Percentiles rank a stretch among this genome's conserved stretches.
Evolutionary conservation across 2,329 filamentous ascomycete species (phyloP).

Genomic region (Trichophyton benhamiae): DNA sequence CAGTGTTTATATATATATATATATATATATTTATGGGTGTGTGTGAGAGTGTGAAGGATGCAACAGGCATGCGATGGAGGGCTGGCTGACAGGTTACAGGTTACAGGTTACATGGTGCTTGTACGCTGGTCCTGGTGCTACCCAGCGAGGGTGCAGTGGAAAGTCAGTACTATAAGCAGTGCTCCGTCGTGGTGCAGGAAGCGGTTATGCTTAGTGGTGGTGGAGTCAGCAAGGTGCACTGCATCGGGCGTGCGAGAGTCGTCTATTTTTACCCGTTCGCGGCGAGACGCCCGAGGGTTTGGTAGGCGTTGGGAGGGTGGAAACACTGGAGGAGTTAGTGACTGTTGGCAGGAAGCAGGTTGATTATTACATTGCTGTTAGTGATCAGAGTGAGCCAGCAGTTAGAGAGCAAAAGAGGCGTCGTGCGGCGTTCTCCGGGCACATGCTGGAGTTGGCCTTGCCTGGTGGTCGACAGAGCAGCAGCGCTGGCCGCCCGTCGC

Average conservation of each 20-base stretch:
- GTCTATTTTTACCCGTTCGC: not conserved
- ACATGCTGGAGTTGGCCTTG: too few relatives aligned
- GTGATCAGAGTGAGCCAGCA: too few relatives aligned
- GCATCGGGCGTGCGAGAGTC: not conserved
- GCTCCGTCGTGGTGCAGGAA: too few relatives aligned
- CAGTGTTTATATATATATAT: not conserved
- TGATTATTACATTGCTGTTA: too few relatives aligned
- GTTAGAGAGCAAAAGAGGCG: too few relatives aligned
- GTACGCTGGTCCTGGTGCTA: not conserved
- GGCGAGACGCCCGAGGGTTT: not conserved
- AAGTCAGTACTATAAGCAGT: too few relatives aligned
- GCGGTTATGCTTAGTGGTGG: too few relatives aligned
- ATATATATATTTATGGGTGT: not conserved
- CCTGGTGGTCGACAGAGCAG: too few relatives aligned
- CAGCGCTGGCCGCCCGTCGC: too few relatives aligned
- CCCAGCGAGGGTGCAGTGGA: not conserved
- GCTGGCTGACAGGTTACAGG: not conserved
- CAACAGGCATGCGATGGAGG: not conserved
- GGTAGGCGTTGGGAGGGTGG: not conserved
- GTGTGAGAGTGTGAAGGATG: not conserved
- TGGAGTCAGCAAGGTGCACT: not conserved
- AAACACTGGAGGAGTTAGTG: too few relatives aligned
- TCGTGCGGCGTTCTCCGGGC: too few relatives aligned
- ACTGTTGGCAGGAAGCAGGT: too few relatives aligned
- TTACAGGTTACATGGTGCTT: not conserved